Percentiles rank a stretch among this genome's conserved stretches.
Conservation (phyloP, 495 filamentous ascomycete species). For the Lichenothelia convexa region DNA sequence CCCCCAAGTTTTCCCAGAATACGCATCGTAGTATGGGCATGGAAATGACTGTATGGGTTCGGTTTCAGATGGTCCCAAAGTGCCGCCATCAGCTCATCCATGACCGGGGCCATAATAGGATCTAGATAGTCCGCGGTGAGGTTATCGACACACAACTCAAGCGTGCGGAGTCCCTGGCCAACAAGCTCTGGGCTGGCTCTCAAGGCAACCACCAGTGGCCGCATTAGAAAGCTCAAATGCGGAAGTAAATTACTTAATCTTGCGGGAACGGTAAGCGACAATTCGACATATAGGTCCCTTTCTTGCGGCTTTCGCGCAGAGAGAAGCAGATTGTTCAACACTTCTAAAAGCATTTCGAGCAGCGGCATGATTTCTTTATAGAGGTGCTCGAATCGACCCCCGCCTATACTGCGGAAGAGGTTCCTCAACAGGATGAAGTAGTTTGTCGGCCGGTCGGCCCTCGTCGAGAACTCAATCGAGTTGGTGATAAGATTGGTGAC, state of each 20-base stretch:
- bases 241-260: constrained; percentile 86
- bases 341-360: constrained; percentile 91
- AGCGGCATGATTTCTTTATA: constrained; percentile 97
- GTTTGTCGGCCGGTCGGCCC: constrained; percentile 94
- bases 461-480: constrained; percentile 88
- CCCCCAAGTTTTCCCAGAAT: constrained; percentile 95
- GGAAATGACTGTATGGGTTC: constrained; percentile 85
- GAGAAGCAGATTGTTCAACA: constrained; percentile 79
- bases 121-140: constrained; percentile 94
- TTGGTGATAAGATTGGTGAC: constrained; percentile 92
- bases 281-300: constrained; percentile 89
- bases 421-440: constrained; percentile 89
- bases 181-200: constrained; percentile 84
- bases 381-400: constrained; percentile 87
- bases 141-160: constrained; percentile 96
- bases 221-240: constrained; percentile 95
- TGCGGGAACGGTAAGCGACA: constrained; percentile 90
- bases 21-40: constrained; percentile 94
- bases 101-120: constrained; percentile 97
- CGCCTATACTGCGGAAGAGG: constrained; percentile 89
- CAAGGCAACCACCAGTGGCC: constrained; percentile 84
- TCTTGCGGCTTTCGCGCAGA: constrained; percentile 78
- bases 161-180: constrained; percentile 77
- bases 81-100: constrained; percentile 94
- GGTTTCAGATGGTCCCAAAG: constrained; percentile 89